Conservation (phyloP, 2,329 filamentous ascomycete species). For the Monosporascus cannonballus region DNA sequence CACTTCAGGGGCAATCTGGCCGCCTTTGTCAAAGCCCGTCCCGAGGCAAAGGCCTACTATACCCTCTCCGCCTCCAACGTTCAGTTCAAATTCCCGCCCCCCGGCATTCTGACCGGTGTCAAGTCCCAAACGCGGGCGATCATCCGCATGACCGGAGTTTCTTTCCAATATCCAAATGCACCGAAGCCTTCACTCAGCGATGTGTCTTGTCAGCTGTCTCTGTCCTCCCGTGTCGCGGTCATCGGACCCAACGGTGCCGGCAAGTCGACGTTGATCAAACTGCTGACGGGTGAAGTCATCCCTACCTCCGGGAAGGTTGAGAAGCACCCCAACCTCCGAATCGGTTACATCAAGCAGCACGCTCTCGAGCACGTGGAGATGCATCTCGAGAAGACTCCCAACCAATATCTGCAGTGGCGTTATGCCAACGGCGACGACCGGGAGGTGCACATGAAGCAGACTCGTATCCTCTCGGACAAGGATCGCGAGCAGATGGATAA, state of each 20-base stretch:
- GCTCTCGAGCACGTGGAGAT: conserved; percentile 98
- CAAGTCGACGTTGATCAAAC: conserved; percentile 96
- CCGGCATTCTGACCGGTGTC: conserved; percentile 88
- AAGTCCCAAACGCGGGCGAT: conserved; percentile 93
- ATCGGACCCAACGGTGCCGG: conserved; percentile 97
- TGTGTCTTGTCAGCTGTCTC: conserved; percentile 77
- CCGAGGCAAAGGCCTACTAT: conserved; percentile 97
- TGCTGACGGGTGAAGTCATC: conserved; percentile 87
- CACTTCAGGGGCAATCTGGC: conserved; percentile 79
- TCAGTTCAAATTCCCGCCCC: conserved; percentile 96
- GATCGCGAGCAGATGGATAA: conserved; percentile 92
- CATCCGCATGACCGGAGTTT: conserved; percentile 87
- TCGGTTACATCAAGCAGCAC: conserved; percentile 99
- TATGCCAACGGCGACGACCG: conserved; percentile 96
- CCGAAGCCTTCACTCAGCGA: conserved; percentile 82
- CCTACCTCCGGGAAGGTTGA: conserved; percentile 82
- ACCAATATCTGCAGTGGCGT: conserved; percentile 98
- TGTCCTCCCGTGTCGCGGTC: conserved; percentile 91
- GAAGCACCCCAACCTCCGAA: conserved; percentile 97
- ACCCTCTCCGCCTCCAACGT: conserved; percentile 82
- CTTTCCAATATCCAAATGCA: conserved; percentile 88
- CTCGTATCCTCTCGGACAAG: conserved; percentile 76
- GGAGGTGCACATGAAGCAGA: conserved; percentile 96
- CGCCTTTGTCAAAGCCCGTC: conserved; percentile 80
- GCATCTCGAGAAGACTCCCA: conserved; percentile 98